Conservation (phyloP, 2,329 filamentous ascomycete genomes). For the Claviceps pazoutovae region DNA sequence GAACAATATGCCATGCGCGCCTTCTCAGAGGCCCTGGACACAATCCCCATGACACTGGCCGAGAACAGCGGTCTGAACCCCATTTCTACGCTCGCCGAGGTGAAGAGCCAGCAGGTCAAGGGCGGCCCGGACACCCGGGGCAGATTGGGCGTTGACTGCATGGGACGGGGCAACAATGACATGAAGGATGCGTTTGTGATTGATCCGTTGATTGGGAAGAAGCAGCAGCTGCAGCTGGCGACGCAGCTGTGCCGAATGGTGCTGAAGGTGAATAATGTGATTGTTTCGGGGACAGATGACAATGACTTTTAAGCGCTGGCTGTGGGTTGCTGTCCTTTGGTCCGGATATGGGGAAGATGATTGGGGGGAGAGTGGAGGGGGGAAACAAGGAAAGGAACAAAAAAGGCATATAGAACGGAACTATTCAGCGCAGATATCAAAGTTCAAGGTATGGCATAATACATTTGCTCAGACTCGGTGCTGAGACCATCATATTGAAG, state of each 20-base stretch:
- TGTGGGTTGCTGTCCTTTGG: too few relatives aligned
- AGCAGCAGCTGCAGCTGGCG: slow-evolving; percentile 88
- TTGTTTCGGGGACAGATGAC: slow-evolving; percentile 75
- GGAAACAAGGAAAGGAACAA: too few relatives aligned
- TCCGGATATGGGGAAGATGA: too few relatives aligned
- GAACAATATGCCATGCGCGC: slow-evolving; percentile 99
- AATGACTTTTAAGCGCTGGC: slow-evolving; percentile 60
- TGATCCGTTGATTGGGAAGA: slow-evolving; percentile 94
- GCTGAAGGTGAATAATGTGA: slow-evolving; percentile 93
- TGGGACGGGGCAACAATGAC: slow-evolving; percentile 87
- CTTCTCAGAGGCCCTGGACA: slow-evolving; percentile 87
- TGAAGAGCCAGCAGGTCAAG: slow-evolving; percentile 95
- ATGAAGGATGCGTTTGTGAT: slow-evolving; percentile 98
- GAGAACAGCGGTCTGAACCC: slow-evolving; percentile 95
- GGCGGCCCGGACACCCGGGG: slow-evolving; percentile 35
- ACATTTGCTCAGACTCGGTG: too few relatives aligned
- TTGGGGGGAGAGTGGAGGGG: neutral
- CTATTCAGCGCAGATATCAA: too few relatives aligned
- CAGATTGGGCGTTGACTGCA: slow-evolving; percentile 89
- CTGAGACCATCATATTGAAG: too few relatives aligned
- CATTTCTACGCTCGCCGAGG: slow-evolving; percentile 83
- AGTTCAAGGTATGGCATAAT: too few relatives aligned
- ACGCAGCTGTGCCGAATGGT: slow-evolving; percentile 98
- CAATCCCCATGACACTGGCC: slow-evolving; percentile 86
- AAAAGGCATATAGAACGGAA: too few relatives aligned